Evolutionary conservation across 768 basidiomycete genomes (phyloP).

Genomic region (Mrakia frigida): DNA sequence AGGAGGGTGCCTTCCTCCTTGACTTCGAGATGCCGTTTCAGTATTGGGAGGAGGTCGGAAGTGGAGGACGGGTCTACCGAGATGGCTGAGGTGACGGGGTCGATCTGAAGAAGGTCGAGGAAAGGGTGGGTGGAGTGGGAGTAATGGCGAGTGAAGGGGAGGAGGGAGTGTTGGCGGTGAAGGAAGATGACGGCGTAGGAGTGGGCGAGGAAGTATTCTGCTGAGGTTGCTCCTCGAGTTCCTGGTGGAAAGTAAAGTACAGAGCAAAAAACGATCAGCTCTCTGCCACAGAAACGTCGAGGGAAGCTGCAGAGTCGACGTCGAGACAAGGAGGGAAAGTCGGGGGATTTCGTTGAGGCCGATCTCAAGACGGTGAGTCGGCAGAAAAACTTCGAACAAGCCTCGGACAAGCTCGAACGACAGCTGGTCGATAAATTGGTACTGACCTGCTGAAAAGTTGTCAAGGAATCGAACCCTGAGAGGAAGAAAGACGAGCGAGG

Average conservation of each 20-base stretch:
- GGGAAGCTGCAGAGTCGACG: background rate
- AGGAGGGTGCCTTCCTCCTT: constrained; percentile 68
- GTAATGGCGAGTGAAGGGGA: constrained; percentile 96
- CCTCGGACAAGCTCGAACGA: background rate
- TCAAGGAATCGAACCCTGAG: constrained; percentile 91
- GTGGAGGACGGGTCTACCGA: constrained; percentile 64
- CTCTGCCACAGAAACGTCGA: background rate
- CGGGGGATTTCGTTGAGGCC: background rate
- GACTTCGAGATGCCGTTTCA: constrained; percentile 73
- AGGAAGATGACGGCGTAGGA: constrained; percentile 95
- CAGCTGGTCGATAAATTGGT: background rate
- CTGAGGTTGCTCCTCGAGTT: constrained; percentile 93
- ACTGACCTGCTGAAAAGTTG: constrained; percentile 92
- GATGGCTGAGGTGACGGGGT: constrained; percentile 48
- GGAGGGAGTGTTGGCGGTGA: constrained; percentile 94
- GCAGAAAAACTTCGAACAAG: constrained; percentile 95
- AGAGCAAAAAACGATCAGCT: background rate
- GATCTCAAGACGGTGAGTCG: constrained; percentile 54
- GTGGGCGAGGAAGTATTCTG: constrained; percentile 91
- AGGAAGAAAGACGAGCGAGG: constrained; percentile 33
- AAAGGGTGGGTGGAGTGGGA: constrained; percentile 98
- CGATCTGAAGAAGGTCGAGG: constrained; percentile 83
- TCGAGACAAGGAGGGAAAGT: background rate
- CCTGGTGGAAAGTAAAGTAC: constrained; percentile 50
- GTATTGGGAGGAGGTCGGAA: constrained; percentile 61